Conservation (phyloP, 2,329 filamentous ascomycete species). For the Stromatinia cepivora region DNA sequence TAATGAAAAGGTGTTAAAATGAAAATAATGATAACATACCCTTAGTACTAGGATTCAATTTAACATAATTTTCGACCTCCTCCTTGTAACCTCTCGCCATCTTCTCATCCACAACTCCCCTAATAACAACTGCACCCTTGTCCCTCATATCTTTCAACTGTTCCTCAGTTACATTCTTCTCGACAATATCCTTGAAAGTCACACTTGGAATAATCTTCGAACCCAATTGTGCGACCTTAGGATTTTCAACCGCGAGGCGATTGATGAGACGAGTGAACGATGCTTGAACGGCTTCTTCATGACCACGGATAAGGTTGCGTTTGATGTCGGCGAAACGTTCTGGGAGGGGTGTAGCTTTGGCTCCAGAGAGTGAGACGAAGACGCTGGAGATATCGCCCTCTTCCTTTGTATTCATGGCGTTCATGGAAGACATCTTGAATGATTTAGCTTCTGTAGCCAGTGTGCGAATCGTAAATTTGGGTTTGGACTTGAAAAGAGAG, state of each 20-base stretch:
- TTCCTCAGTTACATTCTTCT: background rate
- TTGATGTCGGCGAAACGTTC: slow-evolving; percentile 58
- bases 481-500: background rate
- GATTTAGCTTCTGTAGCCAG: slow-evolving; percentile 8
- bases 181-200: slow-evolving; percentile 7
- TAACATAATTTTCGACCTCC: slow-evolving; percentile 64
- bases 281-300: slow-evolving; percentile 49
- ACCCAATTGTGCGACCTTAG: slow-evolving; percentile 47
- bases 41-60: slow-evolving; percentile 60
- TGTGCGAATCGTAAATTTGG: background rate
- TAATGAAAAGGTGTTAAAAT: background rate
- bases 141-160: slow-evolving; percentile 21
- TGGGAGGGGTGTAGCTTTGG: slow-evolving; percentile 48
- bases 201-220: slow-evolving; percentile 50
- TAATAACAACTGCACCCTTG: slow-evolving; percentile 53
- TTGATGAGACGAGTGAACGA: slow-evolving; percentile 53
- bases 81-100: slow-evolving; percentile 66
- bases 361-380: slow-evolving; percentile 58
- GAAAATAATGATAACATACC: slow-evolving; percentile 37
- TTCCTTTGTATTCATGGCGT: slow-evolving; percentile 8
- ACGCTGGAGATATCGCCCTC: slow-evolving; percentile 63
- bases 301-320: slow-evolving; percentile 49
- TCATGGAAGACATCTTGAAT: slow-evolving; percentile 15
- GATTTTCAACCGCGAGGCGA: slow-evolving; percentile 49
- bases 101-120: slow-evolving; percentile 62